These are phyloP conservation scores for Letharia lupina DNA, from an alignment of 495 filamentous ascomycete genomes.

Conservation along the genomic window DNA sequence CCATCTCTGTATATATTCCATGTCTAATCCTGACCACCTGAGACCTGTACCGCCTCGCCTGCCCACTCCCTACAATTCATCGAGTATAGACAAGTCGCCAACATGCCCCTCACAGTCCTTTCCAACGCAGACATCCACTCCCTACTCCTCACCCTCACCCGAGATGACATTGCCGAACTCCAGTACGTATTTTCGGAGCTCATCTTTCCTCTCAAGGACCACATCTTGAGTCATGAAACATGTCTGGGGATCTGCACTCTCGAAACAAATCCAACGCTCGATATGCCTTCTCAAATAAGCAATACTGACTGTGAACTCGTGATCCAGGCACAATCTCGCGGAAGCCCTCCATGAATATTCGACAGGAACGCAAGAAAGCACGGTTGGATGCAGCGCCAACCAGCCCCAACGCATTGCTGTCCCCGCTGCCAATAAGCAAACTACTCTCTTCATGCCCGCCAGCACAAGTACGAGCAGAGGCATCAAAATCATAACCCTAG, in stretches of 20 bases:
- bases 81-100: not conserved
- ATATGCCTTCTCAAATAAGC: not conserved
- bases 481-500: slow-evolving; percentile 54
- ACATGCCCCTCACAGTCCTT: slow-evolving; percentile 72
- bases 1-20: not conserved
- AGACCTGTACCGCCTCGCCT: too few species aligned
- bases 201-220: not conserved
- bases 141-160: slow-evolving; percentile 63
- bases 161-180: slow-evolving; percentile 58
- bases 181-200: slow-evolving; percentile 28
- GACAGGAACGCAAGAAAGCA: slow-evolving; percentile 49
- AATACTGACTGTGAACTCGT: not conserved
- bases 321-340: slow-evolving; percentile 43
- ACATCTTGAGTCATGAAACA: not conserved
- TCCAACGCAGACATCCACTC: slow-evolving; percentile 58
- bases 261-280: not conserved
- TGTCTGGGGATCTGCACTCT: not conserved
- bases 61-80: too few species aligned
- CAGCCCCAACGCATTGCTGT: slow-evolving; percentile 73
- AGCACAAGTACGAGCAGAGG: slow-evolving; percentile 48
- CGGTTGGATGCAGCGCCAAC: slow-evolving; percentile 51
- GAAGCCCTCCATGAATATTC: slow-evolving; percentile 77
- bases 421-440: slow-evolving; percentile 60
- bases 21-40: too few species aligned
- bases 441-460: slow-evolving; percentile 90